Percentiles rank a stretch among this genome's conserved stretches.
phyloP scores from a whole-genome alignment of 371 early-diverging fungal genomes.

The Lichtheimia ornata region DNA sequence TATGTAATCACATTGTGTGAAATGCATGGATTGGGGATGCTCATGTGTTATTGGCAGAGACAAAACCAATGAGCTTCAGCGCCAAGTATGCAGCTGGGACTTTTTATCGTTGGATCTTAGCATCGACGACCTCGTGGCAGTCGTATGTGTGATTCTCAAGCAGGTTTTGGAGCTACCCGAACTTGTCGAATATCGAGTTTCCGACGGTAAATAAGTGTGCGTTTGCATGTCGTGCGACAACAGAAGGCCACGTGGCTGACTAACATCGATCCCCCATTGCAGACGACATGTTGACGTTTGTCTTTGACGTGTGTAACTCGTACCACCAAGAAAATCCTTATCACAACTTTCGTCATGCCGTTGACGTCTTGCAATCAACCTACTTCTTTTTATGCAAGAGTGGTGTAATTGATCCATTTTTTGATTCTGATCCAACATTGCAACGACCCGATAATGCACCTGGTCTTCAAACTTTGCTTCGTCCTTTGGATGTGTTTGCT shows the following conservation, averaged over 20 bases:
- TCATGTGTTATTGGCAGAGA: conserved; percentile 26
- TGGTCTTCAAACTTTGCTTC: conserved; percentile 49
- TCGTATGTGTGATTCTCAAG: conserved; percentile 59
- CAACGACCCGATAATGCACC: conserved; percentile 7
- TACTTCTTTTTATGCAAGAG: conserved; percentile 74
- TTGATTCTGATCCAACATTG: conserved; percentile 1
- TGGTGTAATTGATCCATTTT: conserved; percentile 45
- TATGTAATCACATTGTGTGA: too few species aligned
- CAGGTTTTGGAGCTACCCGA: conserved; percentile 63
- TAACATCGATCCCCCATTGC: conserved; percentile 4
- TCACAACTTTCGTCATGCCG: conserved; percentile 87
- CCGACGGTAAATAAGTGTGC: conserved; percentile 43
- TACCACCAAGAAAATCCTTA: conserved; percentile 81
- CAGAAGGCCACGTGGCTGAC: not conserved
- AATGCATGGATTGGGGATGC: not conserved
- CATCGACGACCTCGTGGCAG: conserved; percentile 58
- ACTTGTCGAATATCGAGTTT: conserved; percentile 52
- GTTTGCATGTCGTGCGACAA: not conserved
- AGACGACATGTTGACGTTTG: conserved; percentile 65
- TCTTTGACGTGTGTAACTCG: conserved; percentile 67
- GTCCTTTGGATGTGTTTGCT: conserved; percentile 71
- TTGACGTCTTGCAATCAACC: conserved; percentile 83
- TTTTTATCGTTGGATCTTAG: conserved; percentile 59
- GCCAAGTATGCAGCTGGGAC: conserved; percentile 60
- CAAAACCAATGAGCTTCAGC: conserved; percentile 31